Conservation (phyloP, 2,329 filamentous ascomycete genomes). For the Coniochaeta sp. region DNA sequence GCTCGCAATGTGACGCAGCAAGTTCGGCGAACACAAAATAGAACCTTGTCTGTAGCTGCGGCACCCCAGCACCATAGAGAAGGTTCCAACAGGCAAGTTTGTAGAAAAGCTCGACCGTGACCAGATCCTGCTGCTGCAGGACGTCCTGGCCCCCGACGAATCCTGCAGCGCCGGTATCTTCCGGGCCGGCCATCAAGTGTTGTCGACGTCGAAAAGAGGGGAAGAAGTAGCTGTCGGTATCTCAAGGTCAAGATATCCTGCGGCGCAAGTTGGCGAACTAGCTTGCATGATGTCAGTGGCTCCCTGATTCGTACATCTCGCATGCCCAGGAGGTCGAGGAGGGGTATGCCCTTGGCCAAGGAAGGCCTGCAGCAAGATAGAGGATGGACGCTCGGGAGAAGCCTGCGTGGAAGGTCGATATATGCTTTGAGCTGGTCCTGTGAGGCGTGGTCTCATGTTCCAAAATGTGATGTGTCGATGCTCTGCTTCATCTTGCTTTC, state of each 20-base stretch:
- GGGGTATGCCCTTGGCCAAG: not conserved
- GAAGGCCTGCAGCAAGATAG: not conserved
- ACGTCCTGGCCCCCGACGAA: no score
- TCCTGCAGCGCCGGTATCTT: no score
- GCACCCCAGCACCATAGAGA: no score
- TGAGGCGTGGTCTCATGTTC: constrained; percentile 1
- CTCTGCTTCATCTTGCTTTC: not conserved
- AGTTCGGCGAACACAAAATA: no score
- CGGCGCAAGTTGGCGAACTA: no score
- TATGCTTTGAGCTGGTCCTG: not conserved
- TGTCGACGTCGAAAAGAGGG: no score
- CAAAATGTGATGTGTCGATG: not conserved
- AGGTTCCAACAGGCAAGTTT: no score
- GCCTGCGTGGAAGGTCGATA: constrained; percentile 13
- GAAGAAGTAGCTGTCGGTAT: not conserved
- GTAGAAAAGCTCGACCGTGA: no score
- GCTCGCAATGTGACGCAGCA: no score
- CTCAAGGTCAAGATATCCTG: not conserved
- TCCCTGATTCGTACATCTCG: not conserved
- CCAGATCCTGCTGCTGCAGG: no score
- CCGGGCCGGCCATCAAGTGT: no score
- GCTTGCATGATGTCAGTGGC: not conserved
- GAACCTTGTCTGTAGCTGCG: no score
- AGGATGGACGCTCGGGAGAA: constrained; percentile 15
- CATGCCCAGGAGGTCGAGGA: not conserved